These are phyloP conservation scores for Knufia petricola DNA, from an alignment of 2,329 filamentous ascomycete species.

Conservation along the genomic window DNA sequence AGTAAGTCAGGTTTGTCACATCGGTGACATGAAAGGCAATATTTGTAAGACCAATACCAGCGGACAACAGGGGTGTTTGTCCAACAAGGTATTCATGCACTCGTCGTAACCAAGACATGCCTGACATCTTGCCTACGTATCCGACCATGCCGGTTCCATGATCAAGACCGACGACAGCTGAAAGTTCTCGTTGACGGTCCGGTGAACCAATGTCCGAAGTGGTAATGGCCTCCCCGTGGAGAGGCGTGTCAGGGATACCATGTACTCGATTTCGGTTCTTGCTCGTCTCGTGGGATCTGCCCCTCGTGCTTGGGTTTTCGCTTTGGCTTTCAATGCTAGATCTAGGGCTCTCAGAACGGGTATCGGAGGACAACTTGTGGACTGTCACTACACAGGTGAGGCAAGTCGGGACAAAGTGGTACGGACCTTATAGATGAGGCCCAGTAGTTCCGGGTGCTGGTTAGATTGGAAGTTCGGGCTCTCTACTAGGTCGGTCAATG, in stretches of 20 bases:
- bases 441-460: slow-evolving; percentile 12
- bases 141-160: slow-evolving; percentile 14
- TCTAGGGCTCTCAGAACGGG: background rate
- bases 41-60: slow-evolving; percentile 3
- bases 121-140: slow-evolving; percentile 19
- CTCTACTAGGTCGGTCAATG: slow-evolving; percentile 10
- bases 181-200: slow-evolving; percentile 12
- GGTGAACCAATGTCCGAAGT: slow-evolving; percentile 15
- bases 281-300: background rate
- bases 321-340: background rate
- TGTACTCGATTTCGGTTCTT: background rate
- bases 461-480: slow-evolving; percentile 12
- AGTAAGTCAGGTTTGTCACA: slow-evolving; percentile 10
- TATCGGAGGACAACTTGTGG: slow-evolving; percentile 10
- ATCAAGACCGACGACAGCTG: slow-evolving; percentile 12
- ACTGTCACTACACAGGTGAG: background rate
- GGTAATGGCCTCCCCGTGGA: background rate
- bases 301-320: background rate
- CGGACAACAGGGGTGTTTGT: background rate
- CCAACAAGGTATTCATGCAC: slow-evolving; percentile 7
- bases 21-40: slow-evolving; percentile 9
- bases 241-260: background rate
- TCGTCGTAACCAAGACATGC: slow-evolving; percentile 20
- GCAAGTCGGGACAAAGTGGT: background rate
- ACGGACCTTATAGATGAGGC: slow-evolving; percentile 15